Evolutionary conservation across 2,329 filamentous ascomycete species (phyloP).

Genomic region (Ceratocystiopsis minuta): DNA sequence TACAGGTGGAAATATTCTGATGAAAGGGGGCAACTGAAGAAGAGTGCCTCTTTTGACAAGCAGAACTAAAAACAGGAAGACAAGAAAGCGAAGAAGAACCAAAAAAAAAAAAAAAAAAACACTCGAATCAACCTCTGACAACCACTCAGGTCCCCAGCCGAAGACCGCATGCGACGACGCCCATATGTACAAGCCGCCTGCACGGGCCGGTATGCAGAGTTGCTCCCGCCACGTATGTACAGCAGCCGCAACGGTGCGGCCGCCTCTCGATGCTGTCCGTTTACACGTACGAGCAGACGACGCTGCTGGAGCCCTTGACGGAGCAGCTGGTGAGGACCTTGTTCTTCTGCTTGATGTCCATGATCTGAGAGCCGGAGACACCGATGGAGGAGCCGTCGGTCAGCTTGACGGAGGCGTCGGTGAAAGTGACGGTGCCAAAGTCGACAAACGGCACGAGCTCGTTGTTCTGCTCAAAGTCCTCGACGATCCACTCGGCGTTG

Average conservation of each 20-base stretch:
- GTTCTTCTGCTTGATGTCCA: conserved; percentile 10
- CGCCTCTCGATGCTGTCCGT: not conserved
- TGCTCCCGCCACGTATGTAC: too few species aligned
- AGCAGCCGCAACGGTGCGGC: too few species aligned
- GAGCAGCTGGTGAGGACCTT: conserved; percentile 10
- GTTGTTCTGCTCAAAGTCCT: conserved; percentile 12
- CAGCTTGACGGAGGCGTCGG: conserved; percentile 17
- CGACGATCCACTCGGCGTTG: conserved; percentile 17
- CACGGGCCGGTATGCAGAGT: too few species aligned
- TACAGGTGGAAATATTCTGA: too few species aligned
- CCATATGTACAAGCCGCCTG: too few species aligned
- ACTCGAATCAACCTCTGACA: not conserved
- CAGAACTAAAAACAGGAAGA: too few species aligned
- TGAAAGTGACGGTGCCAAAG: conserved; percentile 22
- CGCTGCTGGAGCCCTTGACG: conserved; percentile 7
- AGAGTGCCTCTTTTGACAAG: not conserved
- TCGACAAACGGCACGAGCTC: conserved; percentile 12
- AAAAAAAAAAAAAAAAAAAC: not conserved
- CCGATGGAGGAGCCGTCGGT: conserved; percentile 15
- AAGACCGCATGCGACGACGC: too few species aligned
- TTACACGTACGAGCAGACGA: conserved; percentile 25
- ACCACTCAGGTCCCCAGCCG: too few species aligned
- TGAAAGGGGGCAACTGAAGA: not conserved
- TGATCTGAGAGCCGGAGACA: conserved; percentile 23
- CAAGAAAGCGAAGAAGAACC: not conserved